phyloP scores from a whole-genome alignment of 1,284 basidiomycete species.

The Austroboletus novae-zelandiae region DNA sequence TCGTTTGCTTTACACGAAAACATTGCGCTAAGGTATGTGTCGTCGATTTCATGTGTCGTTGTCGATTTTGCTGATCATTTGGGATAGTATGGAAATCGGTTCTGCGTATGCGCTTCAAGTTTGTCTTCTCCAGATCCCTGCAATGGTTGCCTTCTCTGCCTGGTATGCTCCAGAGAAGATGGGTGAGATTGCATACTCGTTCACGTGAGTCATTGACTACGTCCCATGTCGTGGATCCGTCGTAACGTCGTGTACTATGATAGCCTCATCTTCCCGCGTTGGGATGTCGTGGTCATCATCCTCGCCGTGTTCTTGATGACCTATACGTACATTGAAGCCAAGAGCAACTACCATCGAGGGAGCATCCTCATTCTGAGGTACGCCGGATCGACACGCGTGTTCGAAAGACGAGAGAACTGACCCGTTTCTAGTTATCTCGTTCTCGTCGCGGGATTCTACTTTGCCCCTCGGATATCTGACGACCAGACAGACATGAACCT shows the following conservation, averaged over 20 bases:
- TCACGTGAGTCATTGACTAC: constrained; percentile 62
- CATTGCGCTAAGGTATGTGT: constrained; percentile 85
- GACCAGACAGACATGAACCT: constrained; percentile 19
- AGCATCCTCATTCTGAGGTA: constrained; percentile 90
- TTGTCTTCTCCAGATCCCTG: constrained; percentile 95
- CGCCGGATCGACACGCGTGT: constrained; percentile 12
- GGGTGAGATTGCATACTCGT: constrained; percentile 82
- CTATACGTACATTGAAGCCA: constrained; percentile 98
- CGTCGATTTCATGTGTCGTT: not conserved
- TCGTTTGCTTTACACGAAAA: constrained; percentile 98
- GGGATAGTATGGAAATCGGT: constrained; percentile 97
- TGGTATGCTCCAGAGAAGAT: constrained; percentile 85
- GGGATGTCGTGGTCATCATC: constrained; percentile 97
- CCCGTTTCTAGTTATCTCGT: constrained; percentile 49
- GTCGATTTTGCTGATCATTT: constrained; percentile 1
- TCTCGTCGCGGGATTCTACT: constrained; percentile 60
- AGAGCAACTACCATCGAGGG: constrained; percentile 95
- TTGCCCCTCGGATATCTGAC: constrained; percentile 39
- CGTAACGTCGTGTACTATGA: not conserved
- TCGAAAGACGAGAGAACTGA: no score
- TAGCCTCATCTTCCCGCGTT: constrained; percentile 96
- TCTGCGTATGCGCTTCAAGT: constrained; percentile 99
- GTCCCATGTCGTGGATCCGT: not conserved
- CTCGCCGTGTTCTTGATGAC: constrained; percentile 95
- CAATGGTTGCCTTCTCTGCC: constrained; percentile 98